Percentiles rank a stretch among this genome's conserved stretches.
These are phyloP conservation scores for Moringa oleifera DNA, from an alignment of 345 rosid species.

Conservation along the genomic window DNA sequence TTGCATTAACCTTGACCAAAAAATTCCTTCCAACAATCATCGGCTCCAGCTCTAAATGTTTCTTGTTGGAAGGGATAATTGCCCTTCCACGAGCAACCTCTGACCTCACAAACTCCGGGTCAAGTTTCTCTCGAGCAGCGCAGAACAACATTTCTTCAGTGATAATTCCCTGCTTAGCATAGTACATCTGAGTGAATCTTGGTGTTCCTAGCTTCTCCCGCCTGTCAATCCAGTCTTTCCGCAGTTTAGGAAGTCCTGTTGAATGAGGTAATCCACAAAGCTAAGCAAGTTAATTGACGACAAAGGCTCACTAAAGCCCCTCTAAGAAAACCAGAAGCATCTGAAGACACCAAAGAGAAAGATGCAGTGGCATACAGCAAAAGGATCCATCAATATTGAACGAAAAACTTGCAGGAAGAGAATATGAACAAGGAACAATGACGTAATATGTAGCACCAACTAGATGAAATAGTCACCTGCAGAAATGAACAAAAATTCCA, in stretches of 20 bases:
- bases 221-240: slow-evolving; percentile 82
- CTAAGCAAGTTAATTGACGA: slow-evolving; percentile 4
- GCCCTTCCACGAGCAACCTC: slow-evolving; percentile 98
- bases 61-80: slow-evolving; percentile 97
- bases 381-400: no score
- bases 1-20: slow-evolving; percentile 96
- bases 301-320: neutral
- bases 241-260: slow-evolving; percentile 87
- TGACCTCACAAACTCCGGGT: slow-evolving; percentile 94
- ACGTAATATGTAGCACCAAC: no score
- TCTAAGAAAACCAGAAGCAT: neutral
- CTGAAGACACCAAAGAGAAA: neutral
- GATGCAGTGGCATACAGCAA: no score
- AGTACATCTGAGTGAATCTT: slow-evolving; percentile 94
- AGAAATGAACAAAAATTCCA: no score
- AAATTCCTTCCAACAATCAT: slow-evolving; percentile 94
- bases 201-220: slow-evolving; percentile 74
- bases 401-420: no score
- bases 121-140: slow-evolving; percentile 89
- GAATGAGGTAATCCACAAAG: slow-evolving; percentile 12
- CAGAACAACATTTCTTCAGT: slow-evolving; percentile 96
- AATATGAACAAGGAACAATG: no score
- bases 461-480: no score
- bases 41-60: slow-evolving; percentile 91
- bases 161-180: slow-evolving; percentile 92